phyloP scores from a whole-genome alignment of 2,329 filamentous ascomycete species.

The Claviceps sp. region DNA sequence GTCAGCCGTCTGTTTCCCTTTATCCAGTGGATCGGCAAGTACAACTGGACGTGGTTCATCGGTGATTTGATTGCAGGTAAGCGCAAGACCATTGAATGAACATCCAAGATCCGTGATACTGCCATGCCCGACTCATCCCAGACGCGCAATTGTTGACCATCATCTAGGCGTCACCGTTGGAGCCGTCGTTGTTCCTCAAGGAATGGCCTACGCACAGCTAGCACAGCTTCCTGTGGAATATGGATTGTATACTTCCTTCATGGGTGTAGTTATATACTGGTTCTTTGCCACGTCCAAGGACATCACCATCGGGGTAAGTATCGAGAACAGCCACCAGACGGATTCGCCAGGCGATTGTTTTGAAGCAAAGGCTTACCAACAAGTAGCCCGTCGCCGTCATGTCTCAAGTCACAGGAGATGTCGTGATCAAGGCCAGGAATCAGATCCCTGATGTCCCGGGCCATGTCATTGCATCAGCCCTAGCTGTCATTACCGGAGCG shows the following conservation, averaged over 20 bases:
- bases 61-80: conserved; percentile 33
- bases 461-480: conserved; percentile 32
- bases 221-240: conserved; percentile 35
- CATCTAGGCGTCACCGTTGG: conserved; percentile 30
- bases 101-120: no score
- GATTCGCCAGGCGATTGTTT: not conserved
- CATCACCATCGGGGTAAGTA: conserved; percentile 70
- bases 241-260: conserved; percentile 64
- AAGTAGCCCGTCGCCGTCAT: conserved; percentile 39
- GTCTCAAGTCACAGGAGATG: conserved; percentile 37
- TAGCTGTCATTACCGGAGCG: conserved; percentile 34
- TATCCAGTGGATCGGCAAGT: conserved; percentile 35
- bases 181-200: conserved; percentile 40
- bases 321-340: not conserved
- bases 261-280: conserved; percentile 93
- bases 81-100: not conserved
- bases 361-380: not conserved
- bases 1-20: conserved; percentile 34
- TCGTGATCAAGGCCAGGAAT: conserved; percentile 27
- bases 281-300: conserved; percentile 91
- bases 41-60: conserved; percentile 33
- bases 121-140: not conserved
- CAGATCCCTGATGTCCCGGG: conserved; percentile 24
- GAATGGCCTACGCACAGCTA: conserved; percentile 39
- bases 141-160: conserved; percentile 8